Percentiles rank a stretch among this genome's conserved stretches.
Evolutionary conservation across 176 grass and related monocot species (phyloP).

Genomic region (Areca catechu): DNA sequence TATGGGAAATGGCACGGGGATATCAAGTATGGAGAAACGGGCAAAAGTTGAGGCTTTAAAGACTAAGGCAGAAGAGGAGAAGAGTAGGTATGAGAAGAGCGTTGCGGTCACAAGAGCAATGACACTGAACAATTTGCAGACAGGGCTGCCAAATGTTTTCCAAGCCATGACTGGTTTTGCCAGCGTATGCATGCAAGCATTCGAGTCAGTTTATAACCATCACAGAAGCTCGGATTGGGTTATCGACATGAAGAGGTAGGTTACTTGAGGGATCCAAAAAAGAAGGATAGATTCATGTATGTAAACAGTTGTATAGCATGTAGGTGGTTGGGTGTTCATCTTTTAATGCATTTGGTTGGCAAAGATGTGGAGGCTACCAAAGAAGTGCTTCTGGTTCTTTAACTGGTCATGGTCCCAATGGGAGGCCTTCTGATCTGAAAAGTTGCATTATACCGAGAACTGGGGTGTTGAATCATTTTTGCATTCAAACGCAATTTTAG

Average conservation of each 20-base stretch:
- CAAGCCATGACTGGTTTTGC: constrained; percentile 92
- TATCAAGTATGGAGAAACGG: constrained; percentile 44
- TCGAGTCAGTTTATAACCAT: constrained; percentile 77
- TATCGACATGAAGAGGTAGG: constrained; percentile 55
- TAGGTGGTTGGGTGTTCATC: no score
- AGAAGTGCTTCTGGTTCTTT: no score
- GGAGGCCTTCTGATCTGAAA: no score
- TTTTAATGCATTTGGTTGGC: no score
- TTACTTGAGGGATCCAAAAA: constrained; percentile 31
- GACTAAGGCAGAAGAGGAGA: constrained; percentile 69
- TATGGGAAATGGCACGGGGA: constrained; percentile 30
- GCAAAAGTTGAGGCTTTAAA: constrained; percentile 67
- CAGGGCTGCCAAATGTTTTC: constrained; percentile 84
- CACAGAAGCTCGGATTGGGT: constrained; percentile 42
- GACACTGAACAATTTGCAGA: constrained; percentile 94
- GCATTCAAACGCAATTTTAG: no score
- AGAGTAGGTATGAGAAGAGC: constrained; percentile 92
- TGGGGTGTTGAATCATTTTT: no score
- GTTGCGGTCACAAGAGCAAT: constrained; percentile 79
- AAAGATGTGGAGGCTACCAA: no score
- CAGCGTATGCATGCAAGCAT: constrained; percentile 75
- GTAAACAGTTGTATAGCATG: constrained; percentile 30
- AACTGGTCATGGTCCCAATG: no score
- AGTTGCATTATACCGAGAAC: no score
- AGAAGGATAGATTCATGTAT: constrained; percentile 21